These are phyloP conservation scores for Russula brevipes DNA, from an alignment of 768 basidiomycete genomes.

Conservation along the genomic window DNA sequence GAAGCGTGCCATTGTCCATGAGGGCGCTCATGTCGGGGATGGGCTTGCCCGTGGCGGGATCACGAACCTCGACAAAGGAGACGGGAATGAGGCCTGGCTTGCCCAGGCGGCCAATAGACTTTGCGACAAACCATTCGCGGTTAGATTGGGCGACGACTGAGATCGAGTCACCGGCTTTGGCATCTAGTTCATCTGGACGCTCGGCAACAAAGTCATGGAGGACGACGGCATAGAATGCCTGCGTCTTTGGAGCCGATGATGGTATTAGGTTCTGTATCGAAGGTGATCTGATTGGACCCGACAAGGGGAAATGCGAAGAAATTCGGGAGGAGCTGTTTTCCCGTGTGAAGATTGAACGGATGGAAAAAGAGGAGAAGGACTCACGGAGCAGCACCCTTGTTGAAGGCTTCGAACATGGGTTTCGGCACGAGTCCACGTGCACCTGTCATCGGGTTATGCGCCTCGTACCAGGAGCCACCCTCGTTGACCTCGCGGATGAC, in stretches of 20 bases:
- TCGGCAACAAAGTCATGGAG: constrained; percentile 96
- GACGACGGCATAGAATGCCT: constrained; percentile 90
- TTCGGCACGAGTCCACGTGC: constrained; percentile 89
- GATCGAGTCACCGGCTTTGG: constrained; percentile 88
- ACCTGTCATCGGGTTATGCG: constrained; percentile 88
- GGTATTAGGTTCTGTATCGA: constrained; percentile 31
- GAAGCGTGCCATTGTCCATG: constrained; percentile 84
- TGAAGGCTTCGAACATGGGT: constrained; percentile 85
- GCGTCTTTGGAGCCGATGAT: constrained; percentile 33
- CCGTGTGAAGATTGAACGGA: constrained; percentile 4
- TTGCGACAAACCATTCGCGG: constrained; percentile 99
- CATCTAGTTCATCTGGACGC: constrained; percentile 92
- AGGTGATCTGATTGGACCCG: constrained; percentile 30
- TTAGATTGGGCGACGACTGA: constrained; percentile 99
- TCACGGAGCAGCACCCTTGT: constrained; percentile 62
- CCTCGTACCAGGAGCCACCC: constrained; percentile 76
- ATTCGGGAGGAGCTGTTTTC: constrained; percentile 4
- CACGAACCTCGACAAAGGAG: constrained; percentile 93
- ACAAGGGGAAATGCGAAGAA: constrained; percentile 17
- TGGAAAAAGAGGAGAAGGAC: constrained; percentile 30
- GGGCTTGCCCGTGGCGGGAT: constrained; percentile 79
- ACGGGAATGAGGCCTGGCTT: constrained; percentile 96
- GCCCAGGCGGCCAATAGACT: constrained; percentile 91
- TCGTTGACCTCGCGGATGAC: constrained; percentile 70
- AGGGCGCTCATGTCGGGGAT: constrained; percentile 69